phyloP scores from a whole-genome alignment of 2,329 filamentous ascomycete species.

The Hypoxylon sp. region DNA sequence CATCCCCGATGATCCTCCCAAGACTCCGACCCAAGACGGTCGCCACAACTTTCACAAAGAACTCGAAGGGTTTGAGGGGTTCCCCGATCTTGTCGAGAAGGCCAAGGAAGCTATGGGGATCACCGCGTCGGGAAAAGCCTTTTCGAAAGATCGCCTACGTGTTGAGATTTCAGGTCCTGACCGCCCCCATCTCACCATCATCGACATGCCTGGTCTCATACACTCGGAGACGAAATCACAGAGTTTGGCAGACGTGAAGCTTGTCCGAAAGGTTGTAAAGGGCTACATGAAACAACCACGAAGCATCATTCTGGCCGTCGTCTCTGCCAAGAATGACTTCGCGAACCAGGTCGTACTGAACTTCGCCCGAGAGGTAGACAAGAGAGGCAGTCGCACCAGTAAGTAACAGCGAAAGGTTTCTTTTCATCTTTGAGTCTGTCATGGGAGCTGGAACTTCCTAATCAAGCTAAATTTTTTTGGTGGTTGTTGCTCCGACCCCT shows the following conservation, averaged over 20 bases:
- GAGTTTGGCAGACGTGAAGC: conserved; percentile 57
- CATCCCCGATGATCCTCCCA: conserved; percentile 50
- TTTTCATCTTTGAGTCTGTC: neutral
- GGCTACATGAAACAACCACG: conserved; percentile 67
- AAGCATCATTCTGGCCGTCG: conserved; percentile 71
- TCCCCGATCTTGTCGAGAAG: conserved; percentile 55
- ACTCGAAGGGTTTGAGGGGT: conserved; percentile 49
- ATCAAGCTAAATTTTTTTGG: neutral
- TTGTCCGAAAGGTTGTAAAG: conserved; percentile 62
- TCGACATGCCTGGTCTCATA: conserved; percentile 70
- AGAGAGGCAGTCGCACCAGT: conserved; percentile 56
- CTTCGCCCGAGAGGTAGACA: conserved; percentile 55
- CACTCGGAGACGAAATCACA: conserved; percentile 62
- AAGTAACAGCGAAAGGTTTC: neutral
- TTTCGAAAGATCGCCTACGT: conserved; percentile 61
- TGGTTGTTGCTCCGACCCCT: neutral
- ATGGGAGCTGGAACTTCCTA: neutral
- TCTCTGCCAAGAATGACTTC: conserved; percentile 68
- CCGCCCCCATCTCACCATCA: conserved; percentile 66
- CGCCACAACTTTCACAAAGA: conserved; percentile 44
- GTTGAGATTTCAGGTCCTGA: conserved; percentile 63
- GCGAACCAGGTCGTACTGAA: conserved; percentile 70
- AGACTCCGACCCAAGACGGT: conserved; percentile 44
- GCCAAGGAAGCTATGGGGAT: conserved; percentile 65
- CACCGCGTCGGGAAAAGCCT: conserved; percentile 52